Evolutionary conservation across 2,329 filamentous ascomycete genomes (phyloP).

Genomic region (Gaeumannomyces sp.): DNA sequence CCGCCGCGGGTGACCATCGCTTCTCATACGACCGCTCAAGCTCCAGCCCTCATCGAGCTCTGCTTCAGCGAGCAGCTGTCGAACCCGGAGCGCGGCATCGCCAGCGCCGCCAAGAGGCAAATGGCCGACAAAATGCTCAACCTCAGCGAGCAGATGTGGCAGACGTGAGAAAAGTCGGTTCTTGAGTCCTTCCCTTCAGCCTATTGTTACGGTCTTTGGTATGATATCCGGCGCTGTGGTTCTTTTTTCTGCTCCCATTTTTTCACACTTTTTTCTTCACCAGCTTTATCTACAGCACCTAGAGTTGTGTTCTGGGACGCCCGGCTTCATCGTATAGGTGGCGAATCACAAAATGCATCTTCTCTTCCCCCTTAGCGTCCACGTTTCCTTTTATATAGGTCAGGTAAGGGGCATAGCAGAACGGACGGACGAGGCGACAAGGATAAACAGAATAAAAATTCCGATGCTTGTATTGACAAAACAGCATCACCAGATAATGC

Average conservation of each 20-base stretch:
- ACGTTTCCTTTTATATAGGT: background rate
- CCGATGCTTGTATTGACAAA: background rate
- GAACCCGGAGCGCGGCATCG: slow-evolving; percentile 62
- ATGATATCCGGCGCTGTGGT: background rate
- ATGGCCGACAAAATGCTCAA: slow-evolving; percentile 65
- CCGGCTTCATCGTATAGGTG: background rate
- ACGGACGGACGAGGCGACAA: too few relatives aligned
- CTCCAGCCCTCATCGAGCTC: slow-evolving; percentile 57
- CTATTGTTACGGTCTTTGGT: background rate
- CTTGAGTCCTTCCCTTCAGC: background rate
- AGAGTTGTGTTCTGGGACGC: background rate
- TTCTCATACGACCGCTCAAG: slow-evolving; percentile 62
- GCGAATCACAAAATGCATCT: background rate
- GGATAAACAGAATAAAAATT: too few relatives aligned
- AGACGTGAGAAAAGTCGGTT: slow-evolving; percentile 33
- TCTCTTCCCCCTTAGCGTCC: background rate
- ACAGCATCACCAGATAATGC: background rate
- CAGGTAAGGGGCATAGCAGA: background rate
- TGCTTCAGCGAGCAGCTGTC: slow-evolving; percentile 62
- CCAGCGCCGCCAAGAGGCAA: slow-evolving; percentile 58
- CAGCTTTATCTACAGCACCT: background rate
- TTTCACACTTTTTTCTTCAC: background rate
- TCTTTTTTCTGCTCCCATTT: background rate
- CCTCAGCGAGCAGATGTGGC: slow-evolving; percentile 69
- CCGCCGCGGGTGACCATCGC: slow-evolving; percentile 31